These are phyloP conservation scores for Exidia glandulosa DNA, from an alignment of 768 basidiomycete species.

Conservation along the genomic window DNA sequence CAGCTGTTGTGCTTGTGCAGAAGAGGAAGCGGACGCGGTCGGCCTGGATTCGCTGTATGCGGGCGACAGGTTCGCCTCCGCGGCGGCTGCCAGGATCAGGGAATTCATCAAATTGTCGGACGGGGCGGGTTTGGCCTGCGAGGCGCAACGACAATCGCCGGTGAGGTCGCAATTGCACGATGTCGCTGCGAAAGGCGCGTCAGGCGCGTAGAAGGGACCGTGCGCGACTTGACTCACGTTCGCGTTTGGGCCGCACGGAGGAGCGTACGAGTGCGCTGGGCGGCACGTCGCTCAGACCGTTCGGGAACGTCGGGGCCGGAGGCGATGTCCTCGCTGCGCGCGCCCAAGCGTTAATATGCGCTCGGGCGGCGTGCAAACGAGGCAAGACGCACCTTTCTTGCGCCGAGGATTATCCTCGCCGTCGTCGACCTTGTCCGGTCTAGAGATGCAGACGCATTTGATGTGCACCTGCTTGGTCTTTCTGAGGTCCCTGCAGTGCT, in stretches of 20 bases:
- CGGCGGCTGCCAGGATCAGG: constrained; percentile 47
- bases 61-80: constrained; percentile 42
- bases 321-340: constrained; percentile 54
- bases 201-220: constrained; percentile 13
- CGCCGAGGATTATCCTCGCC: constrained; percentile 13
- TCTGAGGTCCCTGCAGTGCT: constrained; percentile 70
- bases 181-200: constrained; percentile 12
- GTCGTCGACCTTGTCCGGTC: constrained; percentile 8
- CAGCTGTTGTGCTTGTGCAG: neutral
- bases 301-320: constrained; percentile 59
- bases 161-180: neutral
- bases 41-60: neutral
- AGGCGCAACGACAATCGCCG: constrained; percentile 21
- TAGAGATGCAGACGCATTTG: constrained; percentile 56
- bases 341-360: constrained; percentile 37
- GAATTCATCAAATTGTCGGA: constrained; percentile 52
- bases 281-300: constrained; percentile 52
- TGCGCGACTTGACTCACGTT: neutral
- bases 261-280: constrained; percentile 17
- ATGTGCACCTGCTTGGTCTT: constrained; percentile 74
- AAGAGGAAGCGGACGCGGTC: neutral
- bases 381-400: constrained; percentile 53
- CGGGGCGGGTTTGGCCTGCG: constrained; percentile 33
- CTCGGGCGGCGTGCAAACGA: constrained; percentile 16
- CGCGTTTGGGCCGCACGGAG: constrained; percentile 20